A percentile compares a stretch with the other conserved stretches of the same genome.
Conservation (phyloP, 805 yeast species). For the Jamesozyma rosinii region DNA sequence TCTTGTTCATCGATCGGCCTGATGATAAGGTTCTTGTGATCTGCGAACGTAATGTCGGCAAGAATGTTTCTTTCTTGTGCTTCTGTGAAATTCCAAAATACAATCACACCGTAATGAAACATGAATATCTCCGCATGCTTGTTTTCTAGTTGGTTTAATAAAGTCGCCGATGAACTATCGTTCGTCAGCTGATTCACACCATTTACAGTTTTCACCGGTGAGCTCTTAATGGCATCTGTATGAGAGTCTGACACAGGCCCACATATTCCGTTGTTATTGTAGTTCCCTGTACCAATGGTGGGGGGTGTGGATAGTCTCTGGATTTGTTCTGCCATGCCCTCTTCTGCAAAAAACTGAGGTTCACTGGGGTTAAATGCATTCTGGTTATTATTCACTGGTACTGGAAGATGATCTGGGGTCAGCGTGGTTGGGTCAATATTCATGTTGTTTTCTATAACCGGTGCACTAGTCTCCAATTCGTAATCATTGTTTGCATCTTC, state of each 20-base stretch:
- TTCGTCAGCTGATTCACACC: neutral
- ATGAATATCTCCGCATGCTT: constrained; percentile 80
- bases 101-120: constrained; percentile 89
- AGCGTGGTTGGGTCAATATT: constrained; percentile 13
- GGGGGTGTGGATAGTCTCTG: neutral
- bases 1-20: constrained; percentile 79
- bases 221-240: neutral
- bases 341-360: constrained; percentile 75
- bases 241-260: neutral
- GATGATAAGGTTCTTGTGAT: constrained; percentile 45
- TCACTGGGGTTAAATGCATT: constrained; percentile 83
- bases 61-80: constrained; percentile 85
- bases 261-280: neutral
- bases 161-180: neutral
- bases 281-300: neutral
- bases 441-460: constrained; percentile 8
- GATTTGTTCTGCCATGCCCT: neutral
- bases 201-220: neutral
- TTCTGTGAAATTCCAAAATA: constrained; percentile 93
- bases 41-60: constrained; percentile 69
- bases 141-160: constrained; percentile 10
- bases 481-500: constrained; percentile 43
- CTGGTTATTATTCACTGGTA: constrained; percentile 27
- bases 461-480: constrained; percentile 27
- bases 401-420: constrained; percentile 24